These are phyloP conservation scores for Cladorrhinum sp. DNA, from an alignment of 2,329 filamentous ascomycete species.

Conservation along the genomic window DNA sequence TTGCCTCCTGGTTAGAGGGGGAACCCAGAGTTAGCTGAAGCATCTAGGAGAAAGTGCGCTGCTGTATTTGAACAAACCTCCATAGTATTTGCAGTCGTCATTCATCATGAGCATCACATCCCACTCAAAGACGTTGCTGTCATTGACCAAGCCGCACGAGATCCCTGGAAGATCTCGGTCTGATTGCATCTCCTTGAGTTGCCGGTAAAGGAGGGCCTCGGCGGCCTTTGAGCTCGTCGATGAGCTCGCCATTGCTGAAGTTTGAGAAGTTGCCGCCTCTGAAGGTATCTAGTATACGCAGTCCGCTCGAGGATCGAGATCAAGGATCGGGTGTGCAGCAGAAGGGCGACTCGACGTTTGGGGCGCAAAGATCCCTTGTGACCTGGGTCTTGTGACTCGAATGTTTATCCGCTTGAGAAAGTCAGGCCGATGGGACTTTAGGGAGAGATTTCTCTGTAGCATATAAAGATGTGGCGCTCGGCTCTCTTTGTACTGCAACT, in stretches of 20 bases:
- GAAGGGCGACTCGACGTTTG: not conserved
- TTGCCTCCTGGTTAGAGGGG: constrained; percentile 68
- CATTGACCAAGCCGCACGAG: constrained; percentile 82
- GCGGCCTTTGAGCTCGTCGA: constrained; percentile 56
- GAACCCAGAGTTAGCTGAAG: constrained; percentile 1
- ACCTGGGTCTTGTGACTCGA: too few species aligned
- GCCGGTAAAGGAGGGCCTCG: constrained; percentile 71
- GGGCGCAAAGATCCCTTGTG: not conserved
- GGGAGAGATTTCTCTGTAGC: too few species aligned
- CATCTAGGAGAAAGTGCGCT: not conserved
- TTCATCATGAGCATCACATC: constrained; percentile 99
- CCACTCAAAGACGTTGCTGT: constrained; percentile 92
- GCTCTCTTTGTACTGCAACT: too few species aligned
- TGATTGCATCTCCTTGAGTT: constrained; percentile 91
- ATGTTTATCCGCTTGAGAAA: too few species aligned
- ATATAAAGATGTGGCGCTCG: too few species aligned
- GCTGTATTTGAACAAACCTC: constrained; percentile 57
- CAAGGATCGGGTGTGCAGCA: too few species aligned
- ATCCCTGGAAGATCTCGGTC: constrained; percentile 92
- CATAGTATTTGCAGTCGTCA: constrained; percentile 90
- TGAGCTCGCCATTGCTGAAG: constrained; percentile 19
- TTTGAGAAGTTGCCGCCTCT: not conserved
- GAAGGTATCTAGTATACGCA: too few species aligned
- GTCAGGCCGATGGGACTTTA: too few species aligned
- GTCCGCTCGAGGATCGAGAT: not conserved